These are phyloP conservation scores for Gossypium sturtianum DNA, from an alignment of 345 rosid species.

Conservation along the genomic window DNA sequence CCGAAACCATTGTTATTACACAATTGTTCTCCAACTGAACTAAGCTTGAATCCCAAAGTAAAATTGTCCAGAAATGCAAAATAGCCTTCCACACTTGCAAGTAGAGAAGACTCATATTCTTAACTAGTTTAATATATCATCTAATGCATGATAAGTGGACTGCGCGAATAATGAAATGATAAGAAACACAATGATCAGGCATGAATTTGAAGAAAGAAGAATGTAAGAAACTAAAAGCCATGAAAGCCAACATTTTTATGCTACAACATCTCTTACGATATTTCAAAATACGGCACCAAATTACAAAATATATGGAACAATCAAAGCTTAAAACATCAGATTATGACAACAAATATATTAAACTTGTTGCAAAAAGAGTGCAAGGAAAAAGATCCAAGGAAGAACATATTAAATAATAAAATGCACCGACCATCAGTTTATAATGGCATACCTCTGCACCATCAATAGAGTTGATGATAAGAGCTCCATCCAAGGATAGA, in stretches of 20 bases:
- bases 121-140: not conserved
- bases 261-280: not conserved
- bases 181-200: not conserved
- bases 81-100: not conserved
- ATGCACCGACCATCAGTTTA: not conserved
- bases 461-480: slow-evolving; percentile 56
- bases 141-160: not conserved
- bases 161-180: not conserved
- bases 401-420: not conserved
- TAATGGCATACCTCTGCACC: slow-evolving; percentile 63
- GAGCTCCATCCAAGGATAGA: slow-evolving; percentile 80
- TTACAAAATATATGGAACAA: not conserved
- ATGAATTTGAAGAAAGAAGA: not conserved
- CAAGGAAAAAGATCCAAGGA: not conserved
- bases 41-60: not conserved
- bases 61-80: not conserved
- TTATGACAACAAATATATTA: not conserved
- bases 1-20: not conserved
- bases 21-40: not conserved
- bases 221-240: not conserved
- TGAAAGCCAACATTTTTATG: not conserved
- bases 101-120: not conserved
- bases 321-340: not conserved
- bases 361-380: not conserved
- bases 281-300: not conserved